Evolutionary conservation across 2,329 filamentous ascomycete species (phyloP), one percentile per base, ranked within the genome.

Genomic region (Xylaria sp.): DNA sequence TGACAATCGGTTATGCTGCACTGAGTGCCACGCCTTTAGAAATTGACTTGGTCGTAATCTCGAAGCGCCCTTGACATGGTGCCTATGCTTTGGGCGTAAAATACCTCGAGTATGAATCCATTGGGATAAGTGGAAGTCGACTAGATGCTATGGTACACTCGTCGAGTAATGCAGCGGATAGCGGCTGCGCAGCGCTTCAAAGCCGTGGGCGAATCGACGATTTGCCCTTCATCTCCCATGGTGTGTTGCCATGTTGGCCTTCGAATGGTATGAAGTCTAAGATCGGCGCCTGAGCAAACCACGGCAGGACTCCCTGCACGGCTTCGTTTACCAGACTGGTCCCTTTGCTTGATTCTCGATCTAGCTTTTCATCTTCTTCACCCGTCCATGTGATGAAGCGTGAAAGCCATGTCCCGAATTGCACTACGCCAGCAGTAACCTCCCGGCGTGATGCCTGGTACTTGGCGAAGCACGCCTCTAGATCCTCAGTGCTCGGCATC

Each of bases 251-350:
- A 3, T 49, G 38, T 21, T 51, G 60, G 38, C 60, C 43, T 21
- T 68, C 35, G 31, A 67, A 68, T 11, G 68, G 67, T n/a, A 70
- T 31, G 21, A 60, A 70, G 29, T 68, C 65, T 7, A 70, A 37
- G 13, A 68, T 33, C n/a, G 67, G 60, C 8, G 52, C 47, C 8
- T 49, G 29, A 10, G 8, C 29, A 4, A 70, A 27, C 6, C 19
- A 5, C 13, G 52, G 44, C 3, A 40, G 5, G 2, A 66, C 6
- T n/a, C 44, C 55, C 4, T 37, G 31, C 21, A 37, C 25, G 6
- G 38, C 10, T 6, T 33, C n/a, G 25, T 19, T 37, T 1, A 29
- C 46, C 13, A 63, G 10, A 21, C 46, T 19, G 15, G 23, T 11
- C 9, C 35, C 4, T 11, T 3, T 33, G 11, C 54, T 60, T 13